Conservation (phyloP, 495 filamentous ascomycete genomes). For the Clohesyomyces aquaticus region DNA sequence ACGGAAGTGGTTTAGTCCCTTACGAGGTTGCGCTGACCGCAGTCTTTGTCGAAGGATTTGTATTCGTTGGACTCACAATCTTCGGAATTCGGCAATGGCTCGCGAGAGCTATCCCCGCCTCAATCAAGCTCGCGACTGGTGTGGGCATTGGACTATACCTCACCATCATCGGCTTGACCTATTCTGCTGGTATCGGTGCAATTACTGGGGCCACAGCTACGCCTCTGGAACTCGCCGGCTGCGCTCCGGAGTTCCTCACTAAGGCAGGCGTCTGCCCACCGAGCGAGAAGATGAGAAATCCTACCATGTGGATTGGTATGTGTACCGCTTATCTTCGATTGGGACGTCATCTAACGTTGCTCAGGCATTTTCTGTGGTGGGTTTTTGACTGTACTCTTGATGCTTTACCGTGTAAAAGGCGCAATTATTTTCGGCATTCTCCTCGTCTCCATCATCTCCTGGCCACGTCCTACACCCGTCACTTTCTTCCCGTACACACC, state of each 20-base stretch:
- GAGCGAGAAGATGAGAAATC: conserved; percentile 69
- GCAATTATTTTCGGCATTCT: conserved; percentile 80
- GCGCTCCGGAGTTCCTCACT: conserved; percentile 48
- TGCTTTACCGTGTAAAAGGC: conserved; percentile 83
- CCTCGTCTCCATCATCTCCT: conserved; percentile 81
- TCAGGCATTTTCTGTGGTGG: conserved; percentile 66
- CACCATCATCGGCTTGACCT: conserved; percentile 77
- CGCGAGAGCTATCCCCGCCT: conserved; percentile 68
- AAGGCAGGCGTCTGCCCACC: conserved; percentile 56
- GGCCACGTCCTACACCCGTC: conserved; percentile 72
- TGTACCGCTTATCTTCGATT: conserved; percentile 49
- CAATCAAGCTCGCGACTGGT: conserved; percentile 82
- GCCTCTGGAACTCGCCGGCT: conserved; percentile 73
- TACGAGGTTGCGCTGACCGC: conserved; percentile 65
- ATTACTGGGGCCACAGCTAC: conserved; percentile 62
- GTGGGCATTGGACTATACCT: conserved; percentile 81
- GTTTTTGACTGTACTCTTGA: conserved; percentile 71
- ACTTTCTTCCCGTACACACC: conserved; percentile 76
- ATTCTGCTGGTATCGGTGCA: conserved; percentile 76
- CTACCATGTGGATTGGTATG: conserved; percentile 77
- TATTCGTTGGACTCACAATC: conserved; percentile 54
- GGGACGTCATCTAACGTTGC: not conserved
- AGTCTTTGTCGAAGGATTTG: conserved; percentile 36
- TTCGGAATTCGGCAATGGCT: conserved; percentile 83
- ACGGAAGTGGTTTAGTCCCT: conserved; percentile 63